Evolutionary conservation across 306 rosid species (phyloP).

Genomic region (Neltuma alba): DNA sequence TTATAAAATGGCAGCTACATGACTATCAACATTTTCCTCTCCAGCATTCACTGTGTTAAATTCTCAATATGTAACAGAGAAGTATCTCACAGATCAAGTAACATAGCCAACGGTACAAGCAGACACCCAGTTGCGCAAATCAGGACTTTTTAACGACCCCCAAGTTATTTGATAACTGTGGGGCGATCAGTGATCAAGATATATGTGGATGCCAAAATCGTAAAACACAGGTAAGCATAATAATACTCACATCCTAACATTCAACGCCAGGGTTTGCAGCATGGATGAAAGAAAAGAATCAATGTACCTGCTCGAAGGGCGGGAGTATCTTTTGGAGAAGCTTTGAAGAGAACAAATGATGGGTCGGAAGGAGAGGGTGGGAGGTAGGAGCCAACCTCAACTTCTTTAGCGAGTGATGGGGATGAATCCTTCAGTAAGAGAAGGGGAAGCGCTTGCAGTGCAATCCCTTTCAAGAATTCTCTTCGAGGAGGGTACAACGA

Average conservation of each 20-base stretch:
- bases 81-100: conserved; percentile 17
- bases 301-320: conserved; percentile 94
- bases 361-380: conserved; percentile 76
- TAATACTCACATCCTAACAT: not conserved
- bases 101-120: not conserved
- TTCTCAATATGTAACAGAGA: conserved; percentile 8
- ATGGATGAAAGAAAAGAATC: not conserved
- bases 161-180: not conserved
- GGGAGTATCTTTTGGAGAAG: conserved; percentile 86
- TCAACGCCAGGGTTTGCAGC: not conserved
- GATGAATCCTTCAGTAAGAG: conserved; percentile 36
- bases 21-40: not conserved
- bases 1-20: not conserved
- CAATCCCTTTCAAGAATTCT: conserved; percentile 62
- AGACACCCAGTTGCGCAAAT: not conserved
- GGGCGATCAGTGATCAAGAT: not conserved
- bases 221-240: not conserved
- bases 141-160: not conserved
- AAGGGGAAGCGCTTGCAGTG: conserved; percentile 60
- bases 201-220: not conserved
- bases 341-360: conserved; percentile 84
- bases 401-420: conserved; percentile 61
- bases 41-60: conserved; percentile 10
- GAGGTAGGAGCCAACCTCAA: conserved; percentile 81
- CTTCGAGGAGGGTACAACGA: conserved; percentile 48